Base-by-base conservation (phyloP, 768 basidiomycete species). In the Tubosaeta sp. region DNA sequence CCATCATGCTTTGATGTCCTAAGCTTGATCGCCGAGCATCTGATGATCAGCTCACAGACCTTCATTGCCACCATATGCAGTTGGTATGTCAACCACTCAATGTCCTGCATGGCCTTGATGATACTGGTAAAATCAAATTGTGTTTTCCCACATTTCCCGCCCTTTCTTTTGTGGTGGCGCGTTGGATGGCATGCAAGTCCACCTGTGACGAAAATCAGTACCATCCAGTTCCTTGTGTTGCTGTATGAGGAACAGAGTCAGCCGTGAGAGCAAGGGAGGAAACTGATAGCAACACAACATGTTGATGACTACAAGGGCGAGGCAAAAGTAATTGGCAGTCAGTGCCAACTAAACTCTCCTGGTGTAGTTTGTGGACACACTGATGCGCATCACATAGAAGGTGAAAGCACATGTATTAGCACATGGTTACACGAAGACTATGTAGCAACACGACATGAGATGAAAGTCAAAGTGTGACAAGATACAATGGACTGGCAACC, bases 171-270 rank as follows among this genome's bases (percentile, higher is more conserved):
- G 93, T 91, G 0, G 80, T 83, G 59, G 90, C 82, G 16, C 92
- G 81, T 53, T 84, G 72, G 33, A 90, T n/a, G n/a, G n/a, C 92
- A 22, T 92, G 84, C n/a, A 92, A 92, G 25, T 95, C 95, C 95
- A 98, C 97, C 97, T 43, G 84, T 87, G 32, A 98, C 83, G 2
- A 94, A 86, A 14, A 94, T 95, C 10, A 95, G 91, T 8, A 56
- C 97, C 95, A 76, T 97, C 94, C 7, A 94, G 95, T 68, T 99
- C 95, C 73, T 90, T 90, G 78, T 95, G 91, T 56, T 93, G 79
- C 43, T 92, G 80, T 17, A 90, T n/a, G 90, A 46, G 91, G 73
- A 2, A 77, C 80, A 46, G 88, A 87, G 73, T 91, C 88, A 11
- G 95, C 91, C n/a, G 90, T 94, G 64, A 97, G 78, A 41, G 97